Base-by-base conservation (phyloP, 2,329 filamentous ascomycete genomes). In the Cercospora berteroae region DNA sequence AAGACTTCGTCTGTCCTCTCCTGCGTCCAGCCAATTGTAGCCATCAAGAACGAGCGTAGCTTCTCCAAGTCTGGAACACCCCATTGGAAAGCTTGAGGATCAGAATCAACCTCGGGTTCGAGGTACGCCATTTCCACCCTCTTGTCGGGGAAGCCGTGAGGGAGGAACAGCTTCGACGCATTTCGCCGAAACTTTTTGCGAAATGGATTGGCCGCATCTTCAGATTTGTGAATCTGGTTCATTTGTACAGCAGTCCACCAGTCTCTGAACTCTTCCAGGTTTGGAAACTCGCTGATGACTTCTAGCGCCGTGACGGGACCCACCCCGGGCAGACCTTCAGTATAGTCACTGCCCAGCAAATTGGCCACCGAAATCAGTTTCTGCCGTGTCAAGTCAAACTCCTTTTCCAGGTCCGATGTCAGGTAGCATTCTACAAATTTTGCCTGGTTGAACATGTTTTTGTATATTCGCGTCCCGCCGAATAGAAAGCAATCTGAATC, bases 391-490 rank as follows among this genome's bases (percentile, higher is more conserved):
- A 99, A 86, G 0, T 91, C 92, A 69, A 97, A 90, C 74, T 99
- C 96, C 73, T 91, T 91, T 74, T 96, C 92, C 0, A 99, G 83
- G 75, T 99, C 95, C 0, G 83, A 84, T 2, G 89, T 82, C 9
- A 99, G 86, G 77, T 98, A 99, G 80, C 95, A 98, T 81, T 99
- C 95, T 50, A 99, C 95, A 74, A 93, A 96, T 78, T 99, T 99
- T 79, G 95, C 95, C 74, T 93, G 90, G 80, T 97, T 99, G 84
- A 99, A 99, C 93, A 99, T 96, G 82, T 99, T 99, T 80, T 99
- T 99, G 84, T 99, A 99, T 23, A 99, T 91, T 18, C 94, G 86
- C 0, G 93, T 99, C 42, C 95, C 96, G 18, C 95, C 96, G 78
- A 99, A 99, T 0, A 99, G 86, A 76, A 99, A 99, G 0, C 90